phyloP scores from a whole-genome alignment of 2,329 filamentous ascomycete species.

The Trichophyton verrucosum region DNA sequence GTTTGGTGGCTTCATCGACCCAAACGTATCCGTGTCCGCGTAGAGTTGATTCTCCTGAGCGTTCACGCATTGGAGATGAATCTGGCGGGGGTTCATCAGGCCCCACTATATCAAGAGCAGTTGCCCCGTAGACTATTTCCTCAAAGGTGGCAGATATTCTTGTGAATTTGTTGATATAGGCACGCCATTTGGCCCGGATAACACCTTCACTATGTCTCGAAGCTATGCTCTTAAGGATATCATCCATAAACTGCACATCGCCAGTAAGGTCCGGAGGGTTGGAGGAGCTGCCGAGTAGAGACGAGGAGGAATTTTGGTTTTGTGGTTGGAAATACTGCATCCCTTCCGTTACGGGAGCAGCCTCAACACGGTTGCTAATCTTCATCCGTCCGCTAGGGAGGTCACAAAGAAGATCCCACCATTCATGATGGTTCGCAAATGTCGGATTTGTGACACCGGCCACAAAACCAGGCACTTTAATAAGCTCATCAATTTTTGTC shows the following conservation, averaged over 20 bases:
- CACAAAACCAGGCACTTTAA: conserved; percentile 94
- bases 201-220: conserved; percentile 80
- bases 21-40: conserved; percentile 91
- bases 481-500: conserved; percentile 90
- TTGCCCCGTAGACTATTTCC: conserved; percentile 87
- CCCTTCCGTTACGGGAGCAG: conserved; percentile 70
- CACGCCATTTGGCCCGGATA: conserved; percentile 82
- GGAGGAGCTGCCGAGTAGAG: conserved; percentile 13
- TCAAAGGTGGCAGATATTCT: conserved; percentile 88
- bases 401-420: conserved; percentile 97
- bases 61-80: conserved; percentile 27
- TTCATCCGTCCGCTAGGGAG: conserved; percentile 84
- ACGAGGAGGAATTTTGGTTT: conserved; percentile 18
- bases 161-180: conserved; percentile 90
- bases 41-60: conserved; percentile 37
- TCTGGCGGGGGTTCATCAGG: conserved; percentile 47
- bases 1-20: conserved; percentile 67
- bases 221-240: conserved; percentile 69
- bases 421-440: conserved; percentile 87
- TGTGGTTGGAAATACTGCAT: conserved; percentile 78
- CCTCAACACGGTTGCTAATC: conserved; percentile 79
- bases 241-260: conserved; percentile 78
- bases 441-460: conserved; percentile 95
- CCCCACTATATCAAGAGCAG: conserved; percentile 69
- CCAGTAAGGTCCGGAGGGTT: conserved; percentile 58